phyloP scores from a whole-genome alignment of 2,329 filamentous ascomycete genomes.

The Xylaria sp. region DNA sequence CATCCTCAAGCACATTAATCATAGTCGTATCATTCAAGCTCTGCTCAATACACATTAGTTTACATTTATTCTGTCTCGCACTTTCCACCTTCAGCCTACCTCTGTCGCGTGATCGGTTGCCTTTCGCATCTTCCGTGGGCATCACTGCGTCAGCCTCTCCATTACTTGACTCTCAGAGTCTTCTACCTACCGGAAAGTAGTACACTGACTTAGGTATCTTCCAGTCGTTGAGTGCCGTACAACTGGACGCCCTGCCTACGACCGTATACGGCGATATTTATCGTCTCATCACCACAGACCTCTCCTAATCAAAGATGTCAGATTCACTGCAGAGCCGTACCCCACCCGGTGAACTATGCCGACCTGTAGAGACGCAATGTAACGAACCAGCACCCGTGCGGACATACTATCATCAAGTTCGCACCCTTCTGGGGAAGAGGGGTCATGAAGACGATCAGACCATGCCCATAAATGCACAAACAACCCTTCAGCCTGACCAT shows the following conservation, averaged over 20 bases:
- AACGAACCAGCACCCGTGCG: conserved; percentile 20
- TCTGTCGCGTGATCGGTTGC: background rate
- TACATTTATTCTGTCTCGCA: conserved; percentile 8
- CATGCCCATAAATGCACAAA: background rate
- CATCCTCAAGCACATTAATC: conserved; percentile 5
- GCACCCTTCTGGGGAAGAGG: conserved; percentile 31
- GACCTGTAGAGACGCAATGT: conserved; percentile 4
- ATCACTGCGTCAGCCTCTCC: background rate
- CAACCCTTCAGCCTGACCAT: background rate
- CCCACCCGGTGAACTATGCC: conserved; percentile 24
- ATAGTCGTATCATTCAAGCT: conserved; percentile 3
- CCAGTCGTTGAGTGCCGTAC: background rate
- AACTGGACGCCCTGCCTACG: background rate
- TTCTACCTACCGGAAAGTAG: background rate
- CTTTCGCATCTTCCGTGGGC: background rate
- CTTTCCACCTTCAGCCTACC: background rate
- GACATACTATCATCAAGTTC: conserved; percentile 31
- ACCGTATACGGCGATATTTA: background rate
- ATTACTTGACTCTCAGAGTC: background rate
- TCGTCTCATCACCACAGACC: conserved; percentile 4
- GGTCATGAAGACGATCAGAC: conserved; percentile 22
- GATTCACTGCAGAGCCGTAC: conserved; percentile 13
- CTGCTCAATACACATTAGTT: conserved; percentile 18
- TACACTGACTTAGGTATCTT: background rate
- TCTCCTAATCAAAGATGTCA: conserved; percentile 19